Base-by-base conservation (phyloP, 1,139 yeast species). In the Geotrichum klebahnii region DNA sequence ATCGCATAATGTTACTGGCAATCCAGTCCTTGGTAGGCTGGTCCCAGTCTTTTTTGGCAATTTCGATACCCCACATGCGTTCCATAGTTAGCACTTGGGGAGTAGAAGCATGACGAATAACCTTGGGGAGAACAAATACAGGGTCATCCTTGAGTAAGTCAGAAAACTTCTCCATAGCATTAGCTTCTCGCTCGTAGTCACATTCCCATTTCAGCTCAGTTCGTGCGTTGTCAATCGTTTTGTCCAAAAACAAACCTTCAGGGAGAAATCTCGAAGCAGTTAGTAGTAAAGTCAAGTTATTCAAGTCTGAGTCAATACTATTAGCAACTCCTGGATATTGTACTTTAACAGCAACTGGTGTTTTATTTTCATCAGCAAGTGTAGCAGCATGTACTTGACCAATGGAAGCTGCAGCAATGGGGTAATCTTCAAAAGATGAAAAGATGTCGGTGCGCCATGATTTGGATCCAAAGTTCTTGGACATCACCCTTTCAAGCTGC, bases 311-410 rank as follows among this genome's bases (percentile, higher is more conserved):
- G 66, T 92, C 97, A 60, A 92, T 94, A 12, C 95, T 83, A 57
- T 84, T 81, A 20, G 84, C 94, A 10, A 92, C 97, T n/a, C 98
- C 98, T 0, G 99, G 99, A 61, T 92, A 92, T 66, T 92, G 99
- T 3, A 92, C 90, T 64, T 92, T 92, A 12, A 92, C 95, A n/a
- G 95, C 98, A 26, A 90, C 96, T 29, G 80, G 80, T n/a, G 78
- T 69, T 55, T 79, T 77, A 29, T 67, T 76, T 16, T 33, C 67
- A 9, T 69, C 73, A 29, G 67, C 59, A 17, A 95, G 74, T 9
- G 79, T 81, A 0, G 96, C 98, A 42, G 75, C 77, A 67, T 92
- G 98, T 2, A 92, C 98, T 67, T 92, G 97, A 2, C 98, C 97
- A 60, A 92, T 94, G 3, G 96, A 87, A 1, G 98, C 98, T 2